Conservation (phyloP, 1,284 basidiomycete genomes). For the Papiliotrema flavescens region DNA sequence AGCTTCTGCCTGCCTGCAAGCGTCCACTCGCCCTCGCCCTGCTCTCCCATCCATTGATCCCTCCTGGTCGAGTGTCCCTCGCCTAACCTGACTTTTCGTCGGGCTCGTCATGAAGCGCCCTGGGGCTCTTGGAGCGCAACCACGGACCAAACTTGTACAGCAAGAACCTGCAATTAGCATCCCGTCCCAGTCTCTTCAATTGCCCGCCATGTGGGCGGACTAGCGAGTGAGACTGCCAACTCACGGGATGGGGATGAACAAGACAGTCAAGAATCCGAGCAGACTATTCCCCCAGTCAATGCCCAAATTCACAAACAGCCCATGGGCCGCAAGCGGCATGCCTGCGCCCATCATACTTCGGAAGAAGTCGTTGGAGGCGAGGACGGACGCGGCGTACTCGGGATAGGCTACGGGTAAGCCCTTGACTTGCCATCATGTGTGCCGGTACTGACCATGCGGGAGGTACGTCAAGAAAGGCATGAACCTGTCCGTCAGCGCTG, state of each 20-base stretch:
- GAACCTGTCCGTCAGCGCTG: conserved; percentile 12
- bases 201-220: too few species aligned
- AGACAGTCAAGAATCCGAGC: conserved; percentile 36
- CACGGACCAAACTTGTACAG: conserved; percentile 10
- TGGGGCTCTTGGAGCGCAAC: conserved; percentile 6
- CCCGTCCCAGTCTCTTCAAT: too few species aligned
- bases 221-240: too few species aligned
- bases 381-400: conserved; percentile 28
- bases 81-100: not conserved
- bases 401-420: conserved; percentile 19
- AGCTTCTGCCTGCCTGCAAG: too few species aligned
- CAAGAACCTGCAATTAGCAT: conserved; percentile 7
- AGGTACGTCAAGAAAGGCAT: conserved; percentile 24
- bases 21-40: too few species aligned
- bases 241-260: conserved; percentile 32
- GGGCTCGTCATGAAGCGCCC: conserved; percentile 9
- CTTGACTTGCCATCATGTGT: not conserved
- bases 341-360: conserved; percentile 47
- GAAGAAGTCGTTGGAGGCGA: conserved; percentile 49
- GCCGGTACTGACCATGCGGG: conserved; percentile 14
- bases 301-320: conserved; percentile 47
- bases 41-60: too few species aligned
- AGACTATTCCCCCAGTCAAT: conserved; percentile 46
- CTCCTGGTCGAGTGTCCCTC: too few species aligned
- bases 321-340: conserved; percentile 44